Conservation (phyloP, 768 basidiomycete species). For the Auriscalpium orientale region DNA sequence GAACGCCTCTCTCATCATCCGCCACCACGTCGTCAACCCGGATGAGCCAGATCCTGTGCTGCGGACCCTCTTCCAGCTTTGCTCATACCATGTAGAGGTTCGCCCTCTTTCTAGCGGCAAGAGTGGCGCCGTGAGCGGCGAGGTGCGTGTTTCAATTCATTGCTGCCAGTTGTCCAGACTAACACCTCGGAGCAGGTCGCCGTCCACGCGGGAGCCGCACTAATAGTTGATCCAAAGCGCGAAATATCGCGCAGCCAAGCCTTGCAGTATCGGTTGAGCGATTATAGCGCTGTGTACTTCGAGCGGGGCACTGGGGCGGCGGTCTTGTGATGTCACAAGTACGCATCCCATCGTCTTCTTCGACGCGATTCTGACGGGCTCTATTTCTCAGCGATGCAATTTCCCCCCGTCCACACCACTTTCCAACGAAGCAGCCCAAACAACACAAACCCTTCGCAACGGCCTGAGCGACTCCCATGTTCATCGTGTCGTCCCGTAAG, state of each 20-base stretch:
- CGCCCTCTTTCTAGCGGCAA: conserved; percentile 63
- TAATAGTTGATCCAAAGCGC: conserved; percentile 25
- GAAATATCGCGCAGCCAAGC: conserved; percentile 47
- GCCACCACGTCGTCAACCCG: conserved; percentile 48
- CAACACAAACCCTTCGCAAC: too few relatives aligned
- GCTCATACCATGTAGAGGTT: conserved; percentile 66
- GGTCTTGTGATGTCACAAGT: conserved; percentile 36
- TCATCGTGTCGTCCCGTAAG: too few relatives aligned
- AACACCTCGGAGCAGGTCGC: conserved; percentile 39
- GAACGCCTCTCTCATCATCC: conserved; percentile 48
- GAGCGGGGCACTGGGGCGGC: conserved; percentile 62
- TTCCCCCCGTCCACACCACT: too few relatives aligned
- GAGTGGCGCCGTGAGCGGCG: conserved; percentile 73
- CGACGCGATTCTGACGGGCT: background rate
- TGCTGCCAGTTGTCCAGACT: background rate
- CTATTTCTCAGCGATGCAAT: too few relatives aligned
- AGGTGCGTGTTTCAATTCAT: conserved; percentile 35
- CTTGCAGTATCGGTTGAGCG: conserved; percentile 66
- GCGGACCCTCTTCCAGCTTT: conserved; percentile 50
- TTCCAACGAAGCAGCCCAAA: too few relatives aligned
- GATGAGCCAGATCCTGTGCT: conserved; percentile 58
- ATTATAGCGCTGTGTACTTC: conserved; percentile 60
- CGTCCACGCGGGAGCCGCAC: conserved; percentile 48
- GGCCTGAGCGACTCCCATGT: too few relatives aligned
- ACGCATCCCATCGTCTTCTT: background rate